These are phyloP conservation scores for Ceratobasidium theobromae DNA, from an alignment of 1,284 basidiomycete species.

Conservation along the genomic window DNA sequence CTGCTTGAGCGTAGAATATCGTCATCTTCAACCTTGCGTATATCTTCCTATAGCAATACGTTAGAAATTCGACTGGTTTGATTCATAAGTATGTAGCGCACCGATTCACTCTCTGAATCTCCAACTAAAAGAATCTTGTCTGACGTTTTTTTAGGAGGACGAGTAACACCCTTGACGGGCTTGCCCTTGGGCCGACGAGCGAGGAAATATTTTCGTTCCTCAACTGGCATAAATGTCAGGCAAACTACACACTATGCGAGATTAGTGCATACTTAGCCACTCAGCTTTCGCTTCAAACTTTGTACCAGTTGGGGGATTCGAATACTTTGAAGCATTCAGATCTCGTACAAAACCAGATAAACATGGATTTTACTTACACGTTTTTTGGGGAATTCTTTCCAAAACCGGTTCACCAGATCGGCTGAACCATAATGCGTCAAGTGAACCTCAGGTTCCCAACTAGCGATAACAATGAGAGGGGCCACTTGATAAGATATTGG, in stretches of 20 bases:
- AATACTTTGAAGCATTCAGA: neutral
- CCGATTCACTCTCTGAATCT: constrained; percentile 1
- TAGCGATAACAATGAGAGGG: neutral
- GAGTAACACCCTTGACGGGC: constrained; percentile 1
- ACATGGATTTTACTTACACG: neutral
- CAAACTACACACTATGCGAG: neutral
- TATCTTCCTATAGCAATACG: neutral
- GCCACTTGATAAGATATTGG: neutral
- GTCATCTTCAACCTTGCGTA: neutral
- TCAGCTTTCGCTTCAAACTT: neutral
- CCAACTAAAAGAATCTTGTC: neutral
- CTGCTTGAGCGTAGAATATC: neutral
- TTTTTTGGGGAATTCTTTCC: constrained; percentile 11
- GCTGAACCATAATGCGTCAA: constrained; percentile 20
- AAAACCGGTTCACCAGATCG: constrained; percentile 11
- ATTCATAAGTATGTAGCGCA: neutral
- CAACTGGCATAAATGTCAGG: neutral
- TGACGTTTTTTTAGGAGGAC: neutral
- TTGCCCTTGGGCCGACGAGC: constrained; percentile 3
- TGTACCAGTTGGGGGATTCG: neutral
- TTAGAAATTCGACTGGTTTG: neutral
- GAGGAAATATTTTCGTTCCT: constrained; percentile 7
- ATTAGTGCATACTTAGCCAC: neutral
- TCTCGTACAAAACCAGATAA: neutral
- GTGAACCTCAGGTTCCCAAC: constrained; percentile 24